Evolutionary conservation across 805 yeast species (phyloP).

Genomic region (Dipodascopsis uninucleata): DNA sequence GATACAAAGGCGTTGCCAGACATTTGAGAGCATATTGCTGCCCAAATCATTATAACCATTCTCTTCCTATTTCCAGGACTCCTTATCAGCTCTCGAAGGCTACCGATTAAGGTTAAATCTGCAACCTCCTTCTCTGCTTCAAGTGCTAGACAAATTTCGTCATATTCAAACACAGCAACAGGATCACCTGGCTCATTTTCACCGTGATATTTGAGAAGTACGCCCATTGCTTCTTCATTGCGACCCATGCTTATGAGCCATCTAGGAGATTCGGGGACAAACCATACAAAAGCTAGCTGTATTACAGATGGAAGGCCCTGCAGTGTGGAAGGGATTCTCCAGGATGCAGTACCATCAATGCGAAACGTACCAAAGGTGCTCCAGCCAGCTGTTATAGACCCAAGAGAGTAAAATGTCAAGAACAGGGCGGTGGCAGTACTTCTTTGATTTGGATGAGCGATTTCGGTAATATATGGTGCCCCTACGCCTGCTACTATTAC

Average conservation of each 20-base stretch:
- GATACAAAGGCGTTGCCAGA: constrained; percentile 48
- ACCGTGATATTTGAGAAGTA: constrained; percentile 44
- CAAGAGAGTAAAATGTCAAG: too few relatives aligned
- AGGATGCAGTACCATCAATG: constrained; percentile 32
- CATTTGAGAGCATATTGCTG: neutral
- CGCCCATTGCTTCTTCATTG: constrained; percentile 42
- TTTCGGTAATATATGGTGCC: constrained; percentile 9
- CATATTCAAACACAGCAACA: constrained; percentile 13
- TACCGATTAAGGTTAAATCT: constrained; percentile 31
- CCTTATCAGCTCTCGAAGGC: constrained; percentile 5
- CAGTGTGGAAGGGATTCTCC: constrained; percentile 39
- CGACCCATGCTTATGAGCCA: constrained; percentile 43
- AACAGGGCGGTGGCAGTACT: too few relatives aligned
- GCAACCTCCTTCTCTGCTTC: constrained; percentile 4
- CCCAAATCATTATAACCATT: neutral
- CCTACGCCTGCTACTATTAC: constrained; percentile 4
- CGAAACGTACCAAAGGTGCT: constrained; percentile 45
- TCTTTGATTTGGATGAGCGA: constrained; percentile 14
- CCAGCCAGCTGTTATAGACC: constrained; percentile 55
- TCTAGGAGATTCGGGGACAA: constrained; percentile 52
- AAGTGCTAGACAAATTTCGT: constrained; percentile 15
- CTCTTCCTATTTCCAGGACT: too few relatives aligned
- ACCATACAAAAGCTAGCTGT: constrained; percentile 34
- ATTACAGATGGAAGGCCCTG: constrained; percentile 41
- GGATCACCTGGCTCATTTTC: constrained; percentile 38